Base-by-base conservation (phyloP, 163 green algal species). In the Chlamydomonas reinhardtii region DNA sequence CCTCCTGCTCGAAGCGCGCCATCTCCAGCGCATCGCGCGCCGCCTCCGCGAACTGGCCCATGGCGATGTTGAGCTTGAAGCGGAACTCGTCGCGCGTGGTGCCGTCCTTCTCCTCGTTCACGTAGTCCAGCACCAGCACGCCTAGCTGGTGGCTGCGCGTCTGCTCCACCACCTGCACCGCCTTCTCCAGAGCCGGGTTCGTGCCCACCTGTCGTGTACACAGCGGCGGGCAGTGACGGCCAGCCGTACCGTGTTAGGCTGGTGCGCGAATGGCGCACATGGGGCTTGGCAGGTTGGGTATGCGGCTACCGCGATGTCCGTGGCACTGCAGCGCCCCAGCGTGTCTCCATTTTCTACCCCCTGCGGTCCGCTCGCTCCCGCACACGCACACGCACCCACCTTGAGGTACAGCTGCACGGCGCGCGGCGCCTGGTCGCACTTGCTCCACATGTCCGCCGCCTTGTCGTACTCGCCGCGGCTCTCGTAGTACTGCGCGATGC, bases 401-500 rank as follows among this genome's bases (percentile, higher is more conserved):
- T 94, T 85, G 39, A 94, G 76, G 83, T 94, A 94, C 62, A 94
- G 85, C 77, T 89, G 85, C 79, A 94, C 74, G 31, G 91, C 92
- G 11, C 81, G 72, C 12, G 91, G 73, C 43, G 83, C 71, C 59
- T 96, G 89, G 25, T 88, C 91, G 31, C 82, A 87, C 34, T 87
- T 78, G 64, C 25, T 74, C 84, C 88, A 95, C 91, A 95, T 91
- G 74, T 95, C 89, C 1, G 88, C 94, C 0, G 94, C 94, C 73
- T 90, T 91, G 59, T 92, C 90, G 68, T 76, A 90, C 85, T 94
- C 81, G 25, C 89, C 88, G 27, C 92, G 77, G 34, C 54, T 77
- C 85, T 95, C 93, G 83, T 96, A 97, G 86, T 96, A 96, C 74
- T 92, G 77, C 22, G 94, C 93, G 31, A 95, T 93, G 54, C 87